Evolutionary conservation across 2,329 filamentous ascomycete species (phyloP).

Genomic region (Xylaria sp.): DNA sequence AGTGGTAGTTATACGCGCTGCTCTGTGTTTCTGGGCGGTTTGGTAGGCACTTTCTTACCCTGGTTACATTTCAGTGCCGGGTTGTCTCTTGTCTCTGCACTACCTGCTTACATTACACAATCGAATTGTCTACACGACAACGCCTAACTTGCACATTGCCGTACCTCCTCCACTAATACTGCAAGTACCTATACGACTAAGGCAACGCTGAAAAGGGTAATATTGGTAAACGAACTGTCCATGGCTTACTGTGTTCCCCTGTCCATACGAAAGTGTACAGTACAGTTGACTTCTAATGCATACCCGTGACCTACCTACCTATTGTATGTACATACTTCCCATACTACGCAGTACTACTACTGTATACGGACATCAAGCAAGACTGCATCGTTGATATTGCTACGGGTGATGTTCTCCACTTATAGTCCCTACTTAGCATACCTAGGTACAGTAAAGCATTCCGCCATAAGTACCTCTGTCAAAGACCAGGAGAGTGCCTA

Average conservation of each 20-base stretch:
- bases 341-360: background rate
- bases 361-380: background rate
- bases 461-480: background rate
- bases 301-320: no score
- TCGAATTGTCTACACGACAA: slow-evolving; percentile 25
- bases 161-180: slow-evolving; percentile 20
- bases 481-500: background rate
- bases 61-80: slow-evolving; percentile 1
- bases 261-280: slow-evolving; percentile 1
- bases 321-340: background rate
- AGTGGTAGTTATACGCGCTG: slow-evolving; percentile 13
- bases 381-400: slow-evolving; percentile 4
- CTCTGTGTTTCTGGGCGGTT: slow-evolving; percentile 9
- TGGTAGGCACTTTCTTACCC: slow-evolving; percentile 24
- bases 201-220: slow-evolving; percentile 2
- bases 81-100: no score
- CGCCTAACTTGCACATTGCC: slow-evolving; percentile 18
- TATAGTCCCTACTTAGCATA: background rate
- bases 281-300: background rate
- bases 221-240: background rate
- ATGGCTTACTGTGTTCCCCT: slow-evolving; percentile 24
- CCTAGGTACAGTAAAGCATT: background rate
- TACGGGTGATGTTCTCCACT: slow-evolving; percentile 3
- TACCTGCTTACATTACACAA: slow-evolving; percentile 4
- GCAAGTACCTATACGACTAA: background rate